phyloP scores from a whole-genome alignment of 192 early-diverging fungal genomes.

The Coemansia pectinata region DNA sequence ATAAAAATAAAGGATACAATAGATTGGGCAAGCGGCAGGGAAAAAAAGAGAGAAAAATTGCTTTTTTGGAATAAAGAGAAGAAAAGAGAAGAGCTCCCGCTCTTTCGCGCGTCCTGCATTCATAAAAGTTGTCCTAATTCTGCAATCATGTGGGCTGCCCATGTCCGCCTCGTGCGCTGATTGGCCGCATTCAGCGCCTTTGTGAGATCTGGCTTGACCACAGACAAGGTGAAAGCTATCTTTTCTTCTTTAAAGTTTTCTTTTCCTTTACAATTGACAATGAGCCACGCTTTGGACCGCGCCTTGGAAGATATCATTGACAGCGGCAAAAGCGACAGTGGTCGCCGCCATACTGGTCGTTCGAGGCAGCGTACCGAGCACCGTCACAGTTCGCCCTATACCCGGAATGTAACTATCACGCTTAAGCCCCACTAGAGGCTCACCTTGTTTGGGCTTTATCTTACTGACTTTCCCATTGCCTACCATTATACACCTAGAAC shows the following conservation, averaged over 20 bases:
- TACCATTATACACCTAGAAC: neutral
- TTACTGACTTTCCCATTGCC: neutral
- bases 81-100: neutral
- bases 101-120: neutral
- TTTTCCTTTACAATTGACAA: neutral
- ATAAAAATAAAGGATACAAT: neutral
- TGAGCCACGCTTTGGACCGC: slow-evolving; percentile 33
- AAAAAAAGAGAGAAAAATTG: neutral
- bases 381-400: slow-evolving; percentile 30
- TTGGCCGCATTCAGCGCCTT: neutral
- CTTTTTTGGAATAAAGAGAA: neutral
- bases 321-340: neutral
- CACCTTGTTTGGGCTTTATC: neutral
- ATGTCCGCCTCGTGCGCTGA: neutral
- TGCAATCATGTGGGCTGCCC: neutral
- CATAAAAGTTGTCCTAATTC: neutral
- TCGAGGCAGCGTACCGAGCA: neutral
- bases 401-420: slow-evolving; percentile 21
- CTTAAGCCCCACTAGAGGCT: neutral
- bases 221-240: neutral
- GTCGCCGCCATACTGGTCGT: neutral
- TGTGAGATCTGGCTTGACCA: neutral
- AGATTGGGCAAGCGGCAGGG: neutral
- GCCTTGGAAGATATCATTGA: slow-evolving; percentile 50
- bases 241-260: neutral